phyloP scores from a whole-genome alignment of 495 filamentous ascomycete species.

The Talaromyces wortmannii region DNA sequence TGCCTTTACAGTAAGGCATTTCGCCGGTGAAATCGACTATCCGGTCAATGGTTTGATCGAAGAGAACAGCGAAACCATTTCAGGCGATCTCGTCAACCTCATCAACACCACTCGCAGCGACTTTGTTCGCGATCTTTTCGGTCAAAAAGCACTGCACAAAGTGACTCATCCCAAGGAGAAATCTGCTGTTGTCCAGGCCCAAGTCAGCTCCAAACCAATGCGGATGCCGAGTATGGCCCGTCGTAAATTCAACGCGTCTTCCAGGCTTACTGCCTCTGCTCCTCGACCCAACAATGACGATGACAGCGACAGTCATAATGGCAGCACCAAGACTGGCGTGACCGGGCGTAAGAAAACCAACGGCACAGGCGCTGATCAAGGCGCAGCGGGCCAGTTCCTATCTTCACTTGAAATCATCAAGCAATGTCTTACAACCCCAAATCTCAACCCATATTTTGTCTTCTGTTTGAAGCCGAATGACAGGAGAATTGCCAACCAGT shows the following conservation, averaged over 20 bases:
- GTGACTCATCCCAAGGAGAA: slow-evolving; percentile 86
- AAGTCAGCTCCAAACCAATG: slow-evolving; percentile 88
- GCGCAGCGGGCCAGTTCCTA: slow-evolving; percentile 88
- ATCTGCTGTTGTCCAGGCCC: slow-evolving; percentile 89
- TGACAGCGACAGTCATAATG: slow-evolving; percentile 43
- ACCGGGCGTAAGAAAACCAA: slow-evolving; percentile 30
- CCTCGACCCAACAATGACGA: slow-evolving; percentile 40
- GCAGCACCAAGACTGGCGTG: slow-evolving; percentile 25
- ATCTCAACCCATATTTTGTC: slow-evolving; percentile 89
- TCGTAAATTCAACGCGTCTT: slow-evolving; percentile 50
- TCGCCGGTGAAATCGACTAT: slow-evolving; percentile 96
- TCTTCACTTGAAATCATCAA: slow-evolving; percentile 84
- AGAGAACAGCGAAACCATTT: slow-evolving; percentile 93
- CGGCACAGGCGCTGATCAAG: slow-evolving; percentile 56
- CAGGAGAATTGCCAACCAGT: slow-evolving; percentile 94
- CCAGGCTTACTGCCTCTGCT: slow-evolving; percentile 29
- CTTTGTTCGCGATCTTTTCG: slow-evolving; percentile 85
- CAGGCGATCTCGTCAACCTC: slow-evolving; percentile 92
- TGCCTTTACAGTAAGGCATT: slow-evolving; percentile 87
- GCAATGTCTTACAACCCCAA: slow-evolving; percentile 68
- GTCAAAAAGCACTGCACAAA: slow-evolving; percentile 85
- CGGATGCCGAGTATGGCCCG: slow-evolving; percentile 90
- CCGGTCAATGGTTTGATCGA: slow-evolving; percentile 77
- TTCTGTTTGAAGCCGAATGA: slow-evolving; percentile 98
- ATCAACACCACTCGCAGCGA: slow-evolving; percentile 80